Base-by-base conservation (phyloP, 2,329 filamentous ascomycete genomes). In the Alternaria tenuissima region DNA sequence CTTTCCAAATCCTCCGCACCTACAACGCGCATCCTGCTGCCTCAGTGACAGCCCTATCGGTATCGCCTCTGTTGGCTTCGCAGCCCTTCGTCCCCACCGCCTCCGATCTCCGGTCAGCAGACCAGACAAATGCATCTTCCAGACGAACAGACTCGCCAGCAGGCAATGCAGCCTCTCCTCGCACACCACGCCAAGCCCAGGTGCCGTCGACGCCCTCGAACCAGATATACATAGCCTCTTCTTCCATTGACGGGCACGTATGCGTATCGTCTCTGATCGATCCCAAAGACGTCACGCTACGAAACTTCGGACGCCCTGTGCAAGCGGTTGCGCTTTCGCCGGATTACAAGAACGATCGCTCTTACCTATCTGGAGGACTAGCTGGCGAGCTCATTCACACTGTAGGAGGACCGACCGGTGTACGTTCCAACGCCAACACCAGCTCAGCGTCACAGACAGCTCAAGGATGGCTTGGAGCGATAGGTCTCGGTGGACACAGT, bases 201-300 rank as follows among this genome's bases (percentile, higher is more conserved):
- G 82, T 97, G 2, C 88, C 91, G 0, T 88, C 89, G 60, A 92
- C 85, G 0, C 91, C 93, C 0, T 94, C 92, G 2, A 98, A 97
- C 71, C 90, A 94, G 55, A 96, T 99, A 41, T 92, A 95, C 76
- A 91, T 99, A 67, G 94, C 91, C 1, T 96, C 94, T 1, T 93
- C 95, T 0, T 98, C 95, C 0, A 92, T 96, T 74, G 95, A 99
- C 77, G 96, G 95, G 18, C 94, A 97, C 74, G 92, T 99, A 14
- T 98, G 95, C 71, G 88, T 99, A 1, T 90, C 93, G 59, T 96
- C 93, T 1, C 81, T 99, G 20, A 81, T 95, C 20, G 94, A 99
- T 72, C 81, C 90, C 38, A 96, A 93, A 72, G 95, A 99, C 79
- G 93, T 97, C 3, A 90, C 93, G 59, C 80, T 98, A 28, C 89